phyloP scores from a whole-genome alignment of 2,329 filamentous ascomycete genomes.

The Pseudocercospora macadamiae region DNA sequence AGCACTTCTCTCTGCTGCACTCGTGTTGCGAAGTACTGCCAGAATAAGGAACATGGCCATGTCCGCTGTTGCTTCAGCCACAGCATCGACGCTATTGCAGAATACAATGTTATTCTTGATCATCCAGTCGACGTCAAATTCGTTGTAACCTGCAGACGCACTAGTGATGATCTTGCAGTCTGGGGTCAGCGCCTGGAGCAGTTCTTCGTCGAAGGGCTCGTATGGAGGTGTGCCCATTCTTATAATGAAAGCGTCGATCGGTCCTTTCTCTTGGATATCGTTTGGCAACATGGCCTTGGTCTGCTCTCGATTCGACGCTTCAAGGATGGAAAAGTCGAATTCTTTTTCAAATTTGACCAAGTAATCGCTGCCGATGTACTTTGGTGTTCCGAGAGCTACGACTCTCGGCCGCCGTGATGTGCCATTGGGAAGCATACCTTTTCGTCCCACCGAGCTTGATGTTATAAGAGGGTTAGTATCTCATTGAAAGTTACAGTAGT shows the following conservation, averaged over 20 bases:
- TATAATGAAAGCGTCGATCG: constrained; percentile 54
- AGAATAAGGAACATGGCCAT: constrained; percentile 45
- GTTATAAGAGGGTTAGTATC: too few species aligned
- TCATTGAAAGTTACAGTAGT: too few species aligned
- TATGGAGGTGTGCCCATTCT: constrained; percentile 55
- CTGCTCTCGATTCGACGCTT: constrained; percentile 43
- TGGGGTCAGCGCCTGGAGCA: constrained; percentile 49
- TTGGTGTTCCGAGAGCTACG: constrained; percentile 47
- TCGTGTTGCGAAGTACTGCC: constrained; percentile 46
- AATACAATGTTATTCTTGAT: constrained; percentile 45
- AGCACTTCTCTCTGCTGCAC: constrained; percentile 17
- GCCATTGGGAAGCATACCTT: background rate
- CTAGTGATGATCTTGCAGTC: constrained; percentile 52
- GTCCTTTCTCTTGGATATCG: constrained; percentile 37
- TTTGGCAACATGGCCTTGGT: constrained; percentile 42
- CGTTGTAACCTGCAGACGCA: constrained; percentile 43
- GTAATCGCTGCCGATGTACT: constrained; percentile 45
- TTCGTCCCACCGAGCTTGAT: background rate
- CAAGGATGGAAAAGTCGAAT: constrained; percentile 46
- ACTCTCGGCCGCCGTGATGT: constrained; percentile 28
- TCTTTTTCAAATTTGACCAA: constrained; percentile 44
- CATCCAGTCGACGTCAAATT: constrained; percentile 29
- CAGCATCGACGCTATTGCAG: constrained; percentile 55
- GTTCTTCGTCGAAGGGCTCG: constrained; percentile 53
- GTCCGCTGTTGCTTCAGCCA: constrained; percentile 47